A percentile compares a stretch with the other conserved stretches of the same genome.
Evolutionary conservation across 192 early-diverging fungal species (phyloP).

Genomic region (Allomyces arbusculus): DNA sequence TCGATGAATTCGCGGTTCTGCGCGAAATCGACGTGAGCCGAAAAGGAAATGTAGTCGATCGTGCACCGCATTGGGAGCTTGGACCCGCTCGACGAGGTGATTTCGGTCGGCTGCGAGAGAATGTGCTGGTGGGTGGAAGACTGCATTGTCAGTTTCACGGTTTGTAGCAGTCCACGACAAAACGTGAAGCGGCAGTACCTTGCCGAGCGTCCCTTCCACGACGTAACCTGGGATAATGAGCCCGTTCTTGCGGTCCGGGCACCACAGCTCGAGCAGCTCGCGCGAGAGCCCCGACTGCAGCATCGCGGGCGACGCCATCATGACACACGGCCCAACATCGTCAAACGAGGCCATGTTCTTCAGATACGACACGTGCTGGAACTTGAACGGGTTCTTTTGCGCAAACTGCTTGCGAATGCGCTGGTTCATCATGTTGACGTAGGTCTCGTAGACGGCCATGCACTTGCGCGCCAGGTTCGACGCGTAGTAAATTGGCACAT

Average conservation of each 20-base stretch:
- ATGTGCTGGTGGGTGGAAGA: conserved; percentile 11
- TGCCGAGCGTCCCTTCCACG: conserved; percentile 80
- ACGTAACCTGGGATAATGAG: conserved; percentile 93
- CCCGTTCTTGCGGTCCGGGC: conserved; percentile 73
- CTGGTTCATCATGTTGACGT: conserved; percentile 96
- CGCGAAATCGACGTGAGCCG: conserved; percentile 89
- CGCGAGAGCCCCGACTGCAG: conserved; percentile 86
- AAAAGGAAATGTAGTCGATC: conserved; percentile 90
- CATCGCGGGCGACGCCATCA: conserved; percentile 98
- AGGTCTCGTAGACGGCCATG: conserved; percentile 92
- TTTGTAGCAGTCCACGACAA: not conserved
- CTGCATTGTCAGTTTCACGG: too few species aligned
- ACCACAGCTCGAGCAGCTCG: conserved; percentile 91
- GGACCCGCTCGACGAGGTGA: conserved; percentile 56
- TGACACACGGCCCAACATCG: conserved; percentile 90
- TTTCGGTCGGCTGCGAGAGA: conserved; percentile 69
- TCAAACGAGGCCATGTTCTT: conserved; percentile 73
- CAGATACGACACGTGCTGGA: conserved; percentile 83
- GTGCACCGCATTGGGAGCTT: conserved; percentile 60
- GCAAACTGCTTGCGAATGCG: conserved; percentile 72
- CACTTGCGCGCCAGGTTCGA: conserved; percentile 87
- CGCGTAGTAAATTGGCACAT: conserved; percentile 88
- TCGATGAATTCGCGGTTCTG: conserved; percentile 95
- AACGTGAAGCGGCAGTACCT: not conserved
- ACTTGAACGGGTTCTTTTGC: conserved; percentile 78